A percentile compares a stretch with the other conserved stretches of the same genome.
Conservation (phyloP, 257 asterid genomes). For the Solanum pimpinellifolium region DNA sequence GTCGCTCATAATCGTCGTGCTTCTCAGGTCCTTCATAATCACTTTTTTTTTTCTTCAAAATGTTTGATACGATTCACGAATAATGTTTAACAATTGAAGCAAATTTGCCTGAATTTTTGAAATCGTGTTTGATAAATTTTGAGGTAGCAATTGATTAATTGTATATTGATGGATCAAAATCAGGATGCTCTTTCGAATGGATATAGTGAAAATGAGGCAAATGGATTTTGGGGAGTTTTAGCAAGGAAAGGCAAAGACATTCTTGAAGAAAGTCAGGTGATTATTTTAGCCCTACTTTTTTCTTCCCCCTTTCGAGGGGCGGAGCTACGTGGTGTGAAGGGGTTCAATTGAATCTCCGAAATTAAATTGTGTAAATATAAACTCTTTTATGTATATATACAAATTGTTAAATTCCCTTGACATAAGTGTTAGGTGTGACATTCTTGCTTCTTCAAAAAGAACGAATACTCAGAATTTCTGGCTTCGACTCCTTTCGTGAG, state of each 20-base stretch:
- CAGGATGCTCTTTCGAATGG: conserved; percentile 53
- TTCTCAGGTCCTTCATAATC: not conserved
- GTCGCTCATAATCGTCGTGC: not conserved
- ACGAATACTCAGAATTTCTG: not conserved
- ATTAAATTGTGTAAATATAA: not conserved
- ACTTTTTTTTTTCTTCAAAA: too few species aligned
- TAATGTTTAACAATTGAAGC: not conserved
- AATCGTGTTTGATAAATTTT: not conserved
- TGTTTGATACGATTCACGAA: too few species aligned
- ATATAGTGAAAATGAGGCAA: conserved; percentile 43
- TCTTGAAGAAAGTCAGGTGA: conserved; percentile 17
- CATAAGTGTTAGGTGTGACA: not conserved
- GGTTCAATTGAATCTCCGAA: not conserved
- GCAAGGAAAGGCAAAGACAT: conserved; percentile 78
- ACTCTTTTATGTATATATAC: not conserved
- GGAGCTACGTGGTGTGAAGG: not conserved
- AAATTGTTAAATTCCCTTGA: not conserved
- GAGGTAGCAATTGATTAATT: not conserved
- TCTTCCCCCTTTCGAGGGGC: not conserved
- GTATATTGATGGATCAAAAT: not conserved
- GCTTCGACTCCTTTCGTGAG: not conserved
- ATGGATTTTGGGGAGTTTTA: conserved; percentile 88
- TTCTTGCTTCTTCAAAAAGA: not conserved
- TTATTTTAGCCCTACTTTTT: not conserved
- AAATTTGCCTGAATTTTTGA: not conserved